Conservation (phyloP, 2,329 filamentous ascomycete species). For the Rutstroemia sp. region DNA sequence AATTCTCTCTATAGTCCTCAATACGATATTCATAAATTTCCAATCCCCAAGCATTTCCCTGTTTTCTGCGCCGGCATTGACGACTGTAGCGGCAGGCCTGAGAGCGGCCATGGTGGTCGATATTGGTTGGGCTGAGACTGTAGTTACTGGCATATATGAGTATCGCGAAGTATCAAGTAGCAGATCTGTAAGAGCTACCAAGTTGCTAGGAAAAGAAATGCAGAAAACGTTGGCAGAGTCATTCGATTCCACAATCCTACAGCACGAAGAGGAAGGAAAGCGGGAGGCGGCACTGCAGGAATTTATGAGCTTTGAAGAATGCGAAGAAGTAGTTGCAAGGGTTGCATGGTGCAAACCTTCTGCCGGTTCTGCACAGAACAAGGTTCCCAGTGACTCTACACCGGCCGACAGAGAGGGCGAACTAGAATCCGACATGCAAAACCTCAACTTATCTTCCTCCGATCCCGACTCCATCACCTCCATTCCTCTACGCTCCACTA, state of each 20-base stretch:
- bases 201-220: slow-evolving; percentile 60
- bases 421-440: slow-evolving; percentile 26
- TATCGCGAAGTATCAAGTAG: slow-evolving; percentile 71
- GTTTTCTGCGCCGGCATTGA: slow-evolving; percentile 68
- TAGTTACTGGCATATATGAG: slow-evolving; percentile 81
- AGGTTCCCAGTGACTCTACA: too few relatives aligned
- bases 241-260: slow-evolving; percentile 27
- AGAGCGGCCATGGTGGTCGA: slow-evolving; percentile 84
- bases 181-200: slow-evolving; percentile 68
- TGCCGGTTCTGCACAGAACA: slow-evolving; percentile 9
- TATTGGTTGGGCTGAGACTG: slow-evolving; percentile 86
- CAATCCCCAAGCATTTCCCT: slow-evolving; percentile 76
- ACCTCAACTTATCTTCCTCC: slow-evolving; percentile 17
- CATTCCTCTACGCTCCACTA: slow-evolving; percentile 36
- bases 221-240: slow-evolving; percentile 52
- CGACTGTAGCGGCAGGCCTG: slow-evolving; percentile 70
- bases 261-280: slow-evolving; percentile 14
- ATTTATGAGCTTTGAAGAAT: slow-evolving; percentile 64
- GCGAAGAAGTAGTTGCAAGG: slow-evolving; percentile 69
- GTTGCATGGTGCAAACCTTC: slow-evolving; percentile 65
- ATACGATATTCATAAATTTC: slow-evolving; percentile 73
- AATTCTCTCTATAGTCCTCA: slow-evolving; percentile 66
- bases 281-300: slow-evolving; percentile 10
- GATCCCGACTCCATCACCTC: slow-evolving; percentile 26
- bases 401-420: slow-evolving; percentile 43